Evolutionary conservation across 352 stramenopile genomes (phyloP), one percentile per base, ranked within the genome.

Genomic region (Plasmopara halstedii): DNA sequence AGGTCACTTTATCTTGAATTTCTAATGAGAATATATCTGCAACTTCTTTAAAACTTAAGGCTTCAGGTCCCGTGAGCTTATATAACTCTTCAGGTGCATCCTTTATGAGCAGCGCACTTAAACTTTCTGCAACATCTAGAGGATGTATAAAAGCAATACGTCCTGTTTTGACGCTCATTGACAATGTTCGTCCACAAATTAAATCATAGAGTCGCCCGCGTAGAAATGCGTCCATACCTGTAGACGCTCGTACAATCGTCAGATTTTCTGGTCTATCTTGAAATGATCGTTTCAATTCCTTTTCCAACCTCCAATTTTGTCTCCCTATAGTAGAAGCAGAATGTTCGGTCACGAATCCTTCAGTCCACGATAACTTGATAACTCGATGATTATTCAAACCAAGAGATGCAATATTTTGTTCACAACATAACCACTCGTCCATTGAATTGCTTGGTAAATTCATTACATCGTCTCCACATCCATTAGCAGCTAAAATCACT

Each of bases 101-200:
- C 5, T 48, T 26, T 11, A 46, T 6, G 17, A 63, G 19, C 10
- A 76, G 34, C 26, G 33, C 44, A 25, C 49, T 46, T 9, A 87
- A 42, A 18, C 57, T 61, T 22, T 87, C 78, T 0, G 64, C 73
- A 0, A 86, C 64, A 51, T 90, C 78, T 33, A 64, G 26, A 2
- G 66, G 64, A 51, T 90, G 64, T 21, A 86, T 64, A 26, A 86
- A 81, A 15, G 75, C 68, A 8, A 87, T 54, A n/a, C 59, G 55
- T 2, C 73, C 78, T 39, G 32, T 36, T 40, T 83, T 81, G 14
- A 85, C 66, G 15, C 73, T 73, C 23, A 73, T 61, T 0, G 78
- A 90, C 7, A 90, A 46, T 20, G 71, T 85, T 14, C 78, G 71
- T 0, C 71, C 71, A 42, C 72, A 74, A 14, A 90, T 54, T 60